Base-by-base conservation (phyloP, 192 early-diverging fungal species). In the Entomortierella chlamydospora region DNA sequence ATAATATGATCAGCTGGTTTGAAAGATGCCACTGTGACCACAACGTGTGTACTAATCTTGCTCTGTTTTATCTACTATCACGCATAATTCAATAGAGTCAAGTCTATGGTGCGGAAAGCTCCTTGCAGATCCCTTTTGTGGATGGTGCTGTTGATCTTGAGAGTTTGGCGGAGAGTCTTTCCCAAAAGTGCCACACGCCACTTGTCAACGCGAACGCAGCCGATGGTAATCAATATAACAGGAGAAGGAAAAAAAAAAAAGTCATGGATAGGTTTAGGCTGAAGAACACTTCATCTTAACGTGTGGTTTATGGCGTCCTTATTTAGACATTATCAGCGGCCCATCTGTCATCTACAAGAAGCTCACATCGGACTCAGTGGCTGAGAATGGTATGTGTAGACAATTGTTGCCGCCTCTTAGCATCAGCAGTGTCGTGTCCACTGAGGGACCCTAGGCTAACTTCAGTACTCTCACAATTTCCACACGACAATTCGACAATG, bases 91-190 rank as follows among this genome's bases (percentile, higher is more conserved):
- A 49, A 2, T 70, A 79, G 76, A 65, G 47, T 34, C 76, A 79
- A 33, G 63, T 79, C 31, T 66, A 70, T 9, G 61, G 30, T 28
- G 68, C 76, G 10, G 62, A 37, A 23, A 79, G 51, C 28, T 70
- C 76, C 18, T 30, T 79, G 4, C 76, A 79, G 63, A 70, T 79
- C 22, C 76, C 76, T 20, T 79, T 79, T 61, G 68, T 79, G 5
- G 54, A 65, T 20, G 76, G 68, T 11, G 57, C 56, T 18, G 62
- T 79, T 28, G 76, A 79, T 59, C 68, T 79, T 9, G 62, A 79
- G 22, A 20, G 8, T 11, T 56, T 79, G 49, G 76, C 67, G 5
- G 53, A 79, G 49, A 22, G 50, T 37, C 76, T 79, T 17, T 69
- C 76, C 11, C 61, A 65, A 26, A 70, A 79, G 34, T 79, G 76